Base-by-base conservation (phyloP, 2,329 filamentous ascomycete genomes). In the Sclerotinia spermophila region DNA sequence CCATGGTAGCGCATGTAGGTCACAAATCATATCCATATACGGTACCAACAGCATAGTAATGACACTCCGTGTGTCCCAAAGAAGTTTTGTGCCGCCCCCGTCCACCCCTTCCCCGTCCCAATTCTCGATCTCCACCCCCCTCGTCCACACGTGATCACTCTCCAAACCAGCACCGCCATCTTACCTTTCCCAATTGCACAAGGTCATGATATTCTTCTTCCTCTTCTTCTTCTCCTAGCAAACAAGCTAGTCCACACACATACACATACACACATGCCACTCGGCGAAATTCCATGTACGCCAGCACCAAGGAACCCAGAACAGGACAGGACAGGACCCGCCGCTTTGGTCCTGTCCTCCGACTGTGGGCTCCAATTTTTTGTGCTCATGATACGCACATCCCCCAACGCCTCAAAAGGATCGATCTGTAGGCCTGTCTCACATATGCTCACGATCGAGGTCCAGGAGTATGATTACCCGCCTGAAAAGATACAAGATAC, bases 401-500 rank as follows among this genome's bases (percentile, higher is more conserved):
- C 30, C 44, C 61, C 44, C 21, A 35, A 45, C 42, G 42, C 59
- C 40, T 44, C 59, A 51, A 38, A 19, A 38, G 61, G 44, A 64
- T 64, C 61, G 61, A 64, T 64, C 61, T 38, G 33, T 38, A 24
- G 21, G 30, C 44, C 30, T 35, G 61, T 51, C 33, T 35, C 30
- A 64, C 61, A 51, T 35, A 38, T 27, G 61, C 44, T 64, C 21
- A 51, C 44, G 61, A 64, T 64, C 61, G 61, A 64, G 48, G 61
- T 6, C 61, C 48, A 30, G 6, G 61, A 64, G 61, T 11, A 38
- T 64, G n/a, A 64, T 64, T 21, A 51, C 30, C 24, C n/a, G n/a
- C 35, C 44, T 30, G 11, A 35, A 53, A 15, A 38, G 21, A 38
- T 19, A n/a, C n/a, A n/a, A n/a, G n/a, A n/a, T n/a, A n/a, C n/a